Conservation (phyloP, 495 filamentous ascomycete species). For the Hypoxylon fuscum region DNA sequence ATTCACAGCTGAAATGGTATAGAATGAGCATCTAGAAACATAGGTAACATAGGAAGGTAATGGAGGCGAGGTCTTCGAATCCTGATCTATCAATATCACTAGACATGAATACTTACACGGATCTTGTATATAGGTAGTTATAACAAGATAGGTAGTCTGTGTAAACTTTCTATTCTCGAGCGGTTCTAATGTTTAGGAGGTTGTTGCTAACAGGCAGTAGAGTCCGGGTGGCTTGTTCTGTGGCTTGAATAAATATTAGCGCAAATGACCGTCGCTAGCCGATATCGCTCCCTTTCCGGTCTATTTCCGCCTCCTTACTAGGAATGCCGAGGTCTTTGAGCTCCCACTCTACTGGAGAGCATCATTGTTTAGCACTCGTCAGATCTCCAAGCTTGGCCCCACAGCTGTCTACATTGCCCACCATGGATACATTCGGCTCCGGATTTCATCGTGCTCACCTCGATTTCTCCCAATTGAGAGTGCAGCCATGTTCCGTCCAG, state of each 20-base stretch:
- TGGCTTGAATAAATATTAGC: background rate
- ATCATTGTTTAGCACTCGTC: constrained; percentile 19
- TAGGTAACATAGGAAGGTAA: no score
- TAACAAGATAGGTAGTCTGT: no score
- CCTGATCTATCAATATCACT: no score
- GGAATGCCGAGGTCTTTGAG: constrained; percentile 19
- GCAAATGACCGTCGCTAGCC: constrained; percentile 2
- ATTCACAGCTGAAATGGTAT: no score
- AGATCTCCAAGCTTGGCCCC: constrained; percentile 20
- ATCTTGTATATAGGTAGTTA: no score
- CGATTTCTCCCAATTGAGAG: constrained; percentile 27
- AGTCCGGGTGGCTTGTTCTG: no score
- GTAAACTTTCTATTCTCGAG: no score
- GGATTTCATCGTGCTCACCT: constrained; percentile 14
- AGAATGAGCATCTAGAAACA: no score
- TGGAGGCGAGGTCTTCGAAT: no score
- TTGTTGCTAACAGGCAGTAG: no score
- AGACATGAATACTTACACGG: no score
- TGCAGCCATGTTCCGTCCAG: constrained; percentile 39
- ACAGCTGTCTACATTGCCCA: constrained; percentile 17
- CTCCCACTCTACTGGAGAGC: background rate
- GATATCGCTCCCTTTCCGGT: constrained; percentile 11
- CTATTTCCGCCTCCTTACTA: constrained; percentile 5
- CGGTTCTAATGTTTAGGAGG: no score
- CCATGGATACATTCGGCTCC: constrained; percentile 20